phyloP scores from a whole-genome alignment of 768 basidiomycete species.

The Candolleomyces aberdarensis region DNA sequence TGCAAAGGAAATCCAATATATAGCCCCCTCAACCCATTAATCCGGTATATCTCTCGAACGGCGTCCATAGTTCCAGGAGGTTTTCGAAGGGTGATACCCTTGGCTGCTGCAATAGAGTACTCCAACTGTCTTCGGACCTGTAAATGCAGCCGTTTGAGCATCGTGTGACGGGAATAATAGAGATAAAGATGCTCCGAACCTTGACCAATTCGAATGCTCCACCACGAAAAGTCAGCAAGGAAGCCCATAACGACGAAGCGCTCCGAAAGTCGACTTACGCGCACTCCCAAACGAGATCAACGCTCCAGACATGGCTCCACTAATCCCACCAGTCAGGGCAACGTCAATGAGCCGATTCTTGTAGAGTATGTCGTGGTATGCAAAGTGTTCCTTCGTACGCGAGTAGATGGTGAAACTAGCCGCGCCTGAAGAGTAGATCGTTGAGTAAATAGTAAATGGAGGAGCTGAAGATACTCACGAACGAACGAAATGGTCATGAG shows the following conservation, averaged over 20 bases:
- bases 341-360: conserved; percentile 64
- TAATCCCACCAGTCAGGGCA: conserved; percentile 73
- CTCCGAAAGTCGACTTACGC: conserved; percentile 51
- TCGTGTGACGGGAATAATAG: not conserved
- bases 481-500: conserved; percentile 95
- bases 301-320: conserved; percentile 86
- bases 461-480: conserved; percentile 53
- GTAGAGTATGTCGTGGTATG: conserved; percentile 54
- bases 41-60: conserved; percentile 72
- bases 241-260: not conserved
- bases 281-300: conserved; percentile 87
- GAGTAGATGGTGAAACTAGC: conserved; percentile 92
- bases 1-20: conserved; percentile 89
- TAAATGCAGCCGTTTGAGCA: conserved; percentile 2
- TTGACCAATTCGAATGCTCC: conserved; percentile 93
- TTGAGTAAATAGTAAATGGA: conserved; percentile 1
- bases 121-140: conserved; percentile 91
- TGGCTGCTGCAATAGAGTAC: conserved; percentile 83
- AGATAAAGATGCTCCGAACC: conserved; percentile 37
- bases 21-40: conserved; percentile 61
- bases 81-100: conserved; percentile 65
- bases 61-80: conserved; percentile 79
- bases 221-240: not conserved
- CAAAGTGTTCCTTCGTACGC: conserved; percentile 73
- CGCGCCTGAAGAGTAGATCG: conserved; percentile 51